Percentiles rank a stretch among this genome's conserved stretches.
Evolutionary conservation across 2,329 filamentous ascomycete species (phyloP).

Genomic region (Metarhizium guizhouense): DNA sequence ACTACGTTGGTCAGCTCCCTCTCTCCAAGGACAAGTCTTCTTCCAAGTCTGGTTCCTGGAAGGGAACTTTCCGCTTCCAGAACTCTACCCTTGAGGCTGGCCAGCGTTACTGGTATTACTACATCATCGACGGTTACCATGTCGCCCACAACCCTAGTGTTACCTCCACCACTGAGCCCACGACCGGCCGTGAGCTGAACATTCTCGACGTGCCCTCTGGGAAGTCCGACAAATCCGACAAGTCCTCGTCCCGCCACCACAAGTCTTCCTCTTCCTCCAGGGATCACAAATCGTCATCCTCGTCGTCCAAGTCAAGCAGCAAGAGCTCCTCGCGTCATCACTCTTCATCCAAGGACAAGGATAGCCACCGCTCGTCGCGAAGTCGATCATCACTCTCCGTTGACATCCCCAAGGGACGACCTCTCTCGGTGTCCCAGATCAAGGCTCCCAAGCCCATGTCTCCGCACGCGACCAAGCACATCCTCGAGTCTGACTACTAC

Average conservation of each 20-base stretch:
- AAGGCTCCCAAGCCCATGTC: slow-evolving; percentile 82
- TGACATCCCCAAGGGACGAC: slow-evolving; percentile 80
- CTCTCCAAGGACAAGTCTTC: slow-evolving; percentile 79
- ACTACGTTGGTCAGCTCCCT: slow-evolving; percentile 88
- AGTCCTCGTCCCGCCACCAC: slow-evolving; percentile 29
- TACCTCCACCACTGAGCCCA: slow-evolving; percentile 84
- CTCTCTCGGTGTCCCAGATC: slow-evolving; percentile 82
- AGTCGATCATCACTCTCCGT: slow-evolving; percentile 42
- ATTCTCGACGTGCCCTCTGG: slow-evolving; percentile 78
- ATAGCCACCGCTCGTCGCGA: slow-evolving; percentile 31
- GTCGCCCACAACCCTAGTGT: slow-evolving; percentile 92
- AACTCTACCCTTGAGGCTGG: slow-evolving; percentile 76
- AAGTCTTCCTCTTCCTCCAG: slow-evolving; percentile 17
- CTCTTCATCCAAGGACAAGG: slow-evolving; percentile 35
- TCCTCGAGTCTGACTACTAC: slow-evolving; percentile 74
- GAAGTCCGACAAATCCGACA: slow-evolving; percentile 27
- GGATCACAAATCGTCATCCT: slow-evolving; percentile 23
- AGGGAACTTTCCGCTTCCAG: slow-evolving; percentile 94
- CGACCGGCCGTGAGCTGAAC: slow-evolving; percentile 93
- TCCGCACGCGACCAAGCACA: slow-evolving; percentile 77
- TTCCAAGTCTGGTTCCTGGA: slow-evolving; percentile 85
- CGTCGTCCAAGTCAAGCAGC: slow-evolving; percentile 24
- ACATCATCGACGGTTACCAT: slow-evolving; percentile 99
- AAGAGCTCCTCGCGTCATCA: slow-evolving; percentile 35
- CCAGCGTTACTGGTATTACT: slow-evolving; percentile 99